Conservation (phyloP, 2,329 filamentous ascomycete genomes). For the Aspergillus transmontanensis region DNA sequence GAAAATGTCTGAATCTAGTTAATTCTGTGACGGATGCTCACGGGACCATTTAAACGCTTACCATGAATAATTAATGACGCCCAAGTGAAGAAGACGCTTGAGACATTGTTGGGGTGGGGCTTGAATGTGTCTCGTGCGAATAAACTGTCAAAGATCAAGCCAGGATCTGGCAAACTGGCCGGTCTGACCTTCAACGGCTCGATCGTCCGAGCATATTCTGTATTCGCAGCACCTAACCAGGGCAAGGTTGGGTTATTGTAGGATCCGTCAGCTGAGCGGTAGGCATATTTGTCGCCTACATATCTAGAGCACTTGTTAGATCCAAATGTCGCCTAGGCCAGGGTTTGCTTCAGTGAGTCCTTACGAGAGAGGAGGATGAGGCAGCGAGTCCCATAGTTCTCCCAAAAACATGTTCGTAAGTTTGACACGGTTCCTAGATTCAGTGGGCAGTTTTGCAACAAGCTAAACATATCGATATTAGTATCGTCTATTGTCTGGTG, state of each 20-base stretch:
- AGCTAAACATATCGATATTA: conserved; percentile 46
- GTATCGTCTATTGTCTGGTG: neutral
- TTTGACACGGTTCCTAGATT: conserved; percentile 62
- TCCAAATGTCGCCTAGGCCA: neutral
- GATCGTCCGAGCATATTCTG: conserved; percentile 67
- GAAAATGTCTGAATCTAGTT: conserved; percentile 60
- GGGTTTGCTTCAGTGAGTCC: neutral
- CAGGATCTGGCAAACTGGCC: conserved; percentile 64
- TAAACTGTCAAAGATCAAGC: conserved; percentile 50
- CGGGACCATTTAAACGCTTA: conserved; percentile 29
- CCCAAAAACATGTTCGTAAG: conserved; percentile 70
- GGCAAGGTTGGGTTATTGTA: conserved; percentile 71
- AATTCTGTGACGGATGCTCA: no score
- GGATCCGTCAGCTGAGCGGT: conserved; percentile 70
- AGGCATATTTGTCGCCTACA: conserved; percentile 60
- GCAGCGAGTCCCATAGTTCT: conserved; percentile 70
- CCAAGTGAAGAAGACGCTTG: conserved; percentile 72
- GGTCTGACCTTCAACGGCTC: conserved; percentile 59
- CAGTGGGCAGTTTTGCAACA: conserved; percentile 64
- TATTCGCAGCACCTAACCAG: conserved; percentile 67
- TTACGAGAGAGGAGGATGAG: conserved; percentile 71
- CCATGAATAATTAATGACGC: conserved; percentile 75
- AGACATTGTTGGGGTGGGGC: conserved; percentile 70
- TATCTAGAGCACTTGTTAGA: conserved; percentile 32
- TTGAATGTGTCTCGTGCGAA: conserved; percentile 46